These are phyloP conservation scores for Parathielavia hyrcaniae DNA, from an alignment of 495 filamentous ascomycete genomes.

Conservation along the genomic window DNA sequence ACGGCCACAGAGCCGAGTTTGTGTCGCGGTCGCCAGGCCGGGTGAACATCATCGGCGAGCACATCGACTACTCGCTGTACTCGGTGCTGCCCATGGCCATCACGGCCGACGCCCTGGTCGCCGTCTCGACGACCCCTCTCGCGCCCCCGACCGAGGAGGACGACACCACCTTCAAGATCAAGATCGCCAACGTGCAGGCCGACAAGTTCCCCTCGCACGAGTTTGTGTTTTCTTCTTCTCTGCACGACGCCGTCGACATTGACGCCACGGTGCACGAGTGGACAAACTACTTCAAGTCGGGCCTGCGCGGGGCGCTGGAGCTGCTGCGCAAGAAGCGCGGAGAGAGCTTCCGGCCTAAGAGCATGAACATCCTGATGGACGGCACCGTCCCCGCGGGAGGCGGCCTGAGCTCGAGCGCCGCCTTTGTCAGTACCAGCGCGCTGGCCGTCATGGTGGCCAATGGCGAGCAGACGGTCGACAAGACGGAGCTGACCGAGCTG, in stretches of 20 bases:
- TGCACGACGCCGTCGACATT: constrained; percentile 62
- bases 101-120: constrained; percentile 81
- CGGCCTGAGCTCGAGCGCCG: constrained; percentile 87
- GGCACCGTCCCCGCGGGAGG: constrained; percentile 88
- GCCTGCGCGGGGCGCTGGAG: constrained; percentile 72
- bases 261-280: constrained; percentile 82
- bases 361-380: constrained; percentile 84
- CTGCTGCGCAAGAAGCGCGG: constrained; percentile 65
- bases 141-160: constrained; percentile 27
- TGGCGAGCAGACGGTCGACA: constrained; percentile 70
- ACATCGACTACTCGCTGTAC: constrained; percentile 98
- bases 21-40: constrained; percentile 85
- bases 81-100: constrained; percentile 94
- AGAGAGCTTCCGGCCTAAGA: constrained; percentile 55
- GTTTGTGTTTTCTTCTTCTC: constrained; percentile 75
- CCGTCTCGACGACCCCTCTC: constrained; percentile 58
- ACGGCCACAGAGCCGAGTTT: constrained; percentile 67
- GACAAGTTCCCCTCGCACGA: constrained; percentile 69
- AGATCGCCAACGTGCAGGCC: constrained; percentile 70
- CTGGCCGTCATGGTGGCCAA: constrained; percentile 84
- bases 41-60: constrained; percentile 98
- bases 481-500: constrained; percentile 81
- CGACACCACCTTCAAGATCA: constrained; percentile 41
- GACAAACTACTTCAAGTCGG: constrained; percentile 98
- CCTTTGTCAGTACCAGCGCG: constrained; percentile 86